Percentiles rank a stretch among this genome's conserved stretches.
phyloP scores from a whole-genome alignment of 306 rosid genomes.

The Rubus idaeus region DNA sequence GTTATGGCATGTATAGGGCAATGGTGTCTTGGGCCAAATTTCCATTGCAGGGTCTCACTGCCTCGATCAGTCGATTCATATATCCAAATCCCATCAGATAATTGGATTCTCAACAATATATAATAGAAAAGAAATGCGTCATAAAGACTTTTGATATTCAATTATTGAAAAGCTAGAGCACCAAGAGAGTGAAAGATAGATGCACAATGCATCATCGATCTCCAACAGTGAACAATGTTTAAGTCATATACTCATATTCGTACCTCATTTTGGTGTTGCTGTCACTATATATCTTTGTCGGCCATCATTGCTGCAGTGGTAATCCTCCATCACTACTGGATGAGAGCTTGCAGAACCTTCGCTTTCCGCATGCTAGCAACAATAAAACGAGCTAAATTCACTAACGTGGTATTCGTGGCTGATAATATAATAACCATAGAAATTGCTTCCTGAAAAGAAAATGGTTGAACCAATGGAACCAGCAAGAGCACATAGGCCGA shows the following conservation, averaged over 20 bases:
- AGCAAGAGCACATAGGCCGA: constrained; percentile 29
- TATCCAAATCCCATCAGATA: too few relatives aligned
- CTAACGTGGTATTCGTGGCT: constrained; percentile 26
- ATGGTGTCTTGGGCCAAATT: too few relatives aligned
- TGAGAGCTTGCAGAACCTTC: constrained; percentile 20
- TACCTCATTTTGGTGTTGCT: constrained; percentile 40
- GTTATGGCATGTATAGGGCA: too few relatives aligned
- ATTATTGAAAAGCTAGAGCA: neutral
- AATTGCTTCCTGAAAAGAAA: constrained; percentile 32
- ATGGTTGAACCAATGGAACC: constrained; percentile 19
- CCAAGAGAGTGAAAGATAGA: neutral
- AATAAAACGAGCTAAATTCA: constrained; percentile 33
- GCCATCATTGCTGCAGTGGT: constrained; percentile 20
- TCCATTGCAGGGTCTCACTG: too few relatives aligned
- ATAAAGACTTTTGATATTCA: too few relatives aligned
- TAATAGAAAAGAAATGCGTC: too few relatives aligned
- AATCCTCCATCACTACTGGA: constrained; percentile 35
- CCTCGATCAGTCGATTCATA: too few relatives aligned
- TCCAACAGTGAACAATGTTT: neutral
- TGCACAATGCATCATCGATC: neutral
- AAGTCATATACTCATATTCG: neutral
- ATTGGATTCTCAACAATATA: too few relatives aligned
- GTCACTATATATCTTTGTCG: neutral
- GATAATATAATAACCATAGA: constrained; percentile 24
- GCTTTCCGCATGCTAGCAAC: constrained; percentile 39